A percentile compares a stretch with the other conserved stretches of the same genome.
Conservation (phyloP, 441 rosid genomes). For the Bruguiera hainesii region DNA sequence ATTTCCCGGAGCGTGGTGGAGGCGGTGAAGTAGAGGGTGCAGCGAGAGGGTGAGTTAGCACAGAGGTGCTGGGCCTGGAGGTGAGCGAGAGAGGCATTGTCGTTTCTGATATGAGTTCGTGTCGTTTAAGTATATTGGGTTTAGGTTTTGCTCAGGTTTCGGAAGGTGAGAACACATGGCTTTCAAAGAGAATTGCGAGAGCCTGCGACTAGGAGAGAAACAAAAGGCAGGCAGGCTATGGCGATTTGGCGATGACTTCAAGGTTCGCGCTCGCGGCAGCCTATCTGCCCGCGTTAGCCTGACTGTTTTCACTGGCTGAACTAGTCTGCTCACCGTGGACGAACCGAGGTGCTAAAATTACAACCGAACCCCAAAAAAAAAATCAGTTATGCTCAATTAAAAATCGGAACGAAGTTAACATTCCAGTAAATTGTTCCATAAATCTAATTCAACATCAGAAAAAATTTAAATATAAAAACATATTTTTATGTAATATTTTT, state of each 20-base stretch:
- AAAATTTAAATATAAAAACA: no score
- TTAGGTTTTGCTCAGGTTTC: slow-evolving; percentile 3
- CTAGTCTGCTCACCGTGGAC: no score
- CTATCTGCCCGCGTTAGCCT: slow-evolving; percentile 15
- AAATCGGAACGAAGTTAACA: no score
- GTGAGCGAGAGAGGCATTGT: slow-evolving; percentile 36
- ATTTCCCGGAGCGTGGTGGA: slow-evolving; percentile 13
- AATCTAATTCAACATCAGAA: no score
- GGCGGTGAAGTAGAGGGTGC: slow-evolving; percentile 32
- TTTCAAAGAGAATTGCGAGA: no score
- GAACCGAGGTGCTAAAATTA: no score
- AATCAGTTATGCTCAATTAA: no score
- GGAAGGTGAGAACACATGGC: slow-evolving; percentile 15
- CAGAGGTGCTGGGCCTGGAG: slow-evolving; percentile 37
- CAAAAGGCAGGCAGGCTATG: not conserved
- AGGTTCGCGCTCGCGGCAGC: slow-evolving; percentile 13
- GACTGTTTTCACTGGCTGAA: not conserved
- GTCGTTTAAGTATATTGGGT: not conserved
- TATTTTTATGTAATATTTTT: no score
- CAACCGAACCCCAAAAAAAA: no score
- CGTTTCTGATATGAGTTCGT: slow-evolving; percentile 7
- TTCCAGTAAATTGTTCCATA: no score
- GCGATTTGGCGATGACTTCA: slow-evolving; percentile 36
- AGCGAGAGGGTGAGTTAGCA: slow-evolving; percentile 29
- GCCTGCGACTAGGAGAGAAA: no score